These are phyloP conservation scores for Podospora sp. DNA, from an alignment of 495 filamentous ascomycete species.

Conservation along the genomic window DNA sequence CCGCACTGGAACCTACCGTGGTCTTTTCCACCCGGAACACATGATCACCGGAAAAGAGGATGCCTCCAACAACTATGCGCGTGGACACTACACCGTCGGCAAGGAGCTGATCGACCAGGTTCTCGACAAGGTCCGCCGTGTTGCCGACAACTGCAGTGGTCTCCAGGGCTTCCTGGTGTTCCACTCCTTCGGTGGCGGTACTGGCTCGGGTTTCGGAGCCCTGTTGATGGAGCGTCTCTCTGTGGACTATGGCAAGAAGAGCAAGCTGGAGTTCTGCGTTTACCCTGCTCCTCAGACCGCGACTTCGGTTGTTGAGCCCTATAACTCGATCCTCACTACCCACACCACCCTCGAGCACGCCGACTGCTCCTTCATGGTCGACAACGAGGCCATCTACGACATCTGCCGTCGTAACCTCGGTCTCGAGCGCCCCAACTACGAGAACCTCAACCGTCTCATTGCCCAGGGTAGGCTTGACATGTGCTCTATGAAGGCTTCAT, in stretches of 20 bases:
- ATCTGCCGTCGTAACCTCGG: slow-evolving; percentile 97
- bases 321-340: slow-evolving; percentile 98
- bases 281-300: slow-evolving; percentile 97
- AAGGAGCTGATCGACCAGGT: slow-evolving; percentile 99
- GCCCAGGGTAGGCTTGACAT: slow-evolving; percentile 69
- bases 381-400: slow-evolving; percentile 99
- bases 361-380: slow-evolving; percentile 99
- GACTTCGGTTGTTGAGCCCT: slow-evolving; percentile 97
- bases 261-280: slow-evolving; percentile 98
- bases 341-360: slow-evolving; percentile 99
- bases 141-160: slow-evolving; percentile 95
- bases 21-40: slow-evolving; percentile 96
- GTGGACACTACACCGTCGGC: slow-evolving; percentile 98
- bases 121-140: slow-evolving; percentile 91
- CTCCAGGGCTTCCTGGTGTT: slow-evolving; percentile 99
- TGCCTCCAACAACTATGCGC: slow-evolving; percentile 99
- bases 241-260: slow-evolving; percentile 98
- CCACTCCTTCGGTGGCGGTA: slow-evolving; percentile 99
- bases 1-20: slow-evolving; percentile 93
- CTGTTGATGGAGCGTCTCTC: slow-evolving; percentile 97
- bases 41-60: slow-evolving; percentile 99
- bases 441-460: slow-evolving; percentile 97
- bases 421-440: slow-evolving; percentile 94
- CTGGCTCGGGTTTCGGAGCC: slow-evolving; percentile 96
- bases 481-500: background rate